Evolutionary conservation across 139 green algal species (phyloP).

Genomic region (Yamagishiella unicocca): DNA sequence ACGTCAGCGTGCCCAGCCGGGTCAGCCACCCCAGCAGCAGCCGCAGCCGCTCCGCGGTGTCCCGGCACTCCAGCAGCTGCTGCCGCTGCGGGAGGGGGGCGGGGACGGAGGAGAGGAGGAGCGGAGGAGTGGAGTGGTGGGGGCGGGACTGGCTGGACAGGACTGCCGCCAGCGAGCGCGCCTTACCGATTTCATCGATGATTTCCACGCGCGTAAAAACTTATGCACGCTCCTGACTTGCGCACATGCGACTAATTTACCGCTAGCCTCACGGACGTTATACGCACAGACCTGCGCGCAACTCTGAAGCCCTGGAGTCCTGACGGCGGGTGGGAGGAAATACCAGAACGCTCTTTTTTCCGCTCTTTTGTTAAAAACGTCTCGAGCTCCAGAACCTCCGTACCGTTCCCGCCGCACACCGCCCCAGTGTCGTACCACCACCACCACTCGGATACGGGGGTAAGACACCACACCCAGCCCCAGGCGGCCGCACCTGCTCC

Average conservation of each 20-base stretch:
- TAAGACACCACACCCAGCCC: neutral
- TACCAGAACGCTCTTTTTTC: no score
- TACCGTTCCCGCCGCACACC: neutral
- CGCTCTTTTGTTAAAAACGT: no score
- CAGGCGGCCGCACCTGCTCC: neutral
- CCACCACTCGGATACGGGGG: neutral
- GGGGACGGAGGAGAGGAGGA: neutral
- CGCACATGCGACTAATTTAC: no score
- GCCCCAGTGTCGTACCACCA: neutral
- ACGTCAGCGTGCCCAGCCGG: constrained; percentile 18
- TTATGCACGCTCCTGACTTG: no score
- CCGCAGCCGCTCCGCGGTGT: constrained; percentile 23
- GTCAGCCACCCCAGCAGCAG: constrained; percentile 27
- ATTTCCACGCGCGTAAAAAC: no score
- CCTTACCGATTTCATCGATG: no score
- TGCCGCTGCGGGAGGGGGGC: neutral
- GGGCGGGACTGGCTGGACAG: no score
- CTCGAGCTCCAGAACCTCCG: neutral
- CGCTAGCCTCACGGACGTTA: no score
- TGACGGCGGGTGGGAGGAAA: no score
- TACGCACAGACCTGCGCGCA: no score
- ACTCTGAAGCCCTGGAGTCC: no score
- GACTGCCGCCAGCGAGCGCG: no score
- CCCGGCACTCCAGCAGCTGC: constrained; percentile 28
- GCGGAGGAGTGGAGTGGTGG: neutral